Conservation (phyloP, 106 monocot species). For the Narthecium ossifragum region DNA sequence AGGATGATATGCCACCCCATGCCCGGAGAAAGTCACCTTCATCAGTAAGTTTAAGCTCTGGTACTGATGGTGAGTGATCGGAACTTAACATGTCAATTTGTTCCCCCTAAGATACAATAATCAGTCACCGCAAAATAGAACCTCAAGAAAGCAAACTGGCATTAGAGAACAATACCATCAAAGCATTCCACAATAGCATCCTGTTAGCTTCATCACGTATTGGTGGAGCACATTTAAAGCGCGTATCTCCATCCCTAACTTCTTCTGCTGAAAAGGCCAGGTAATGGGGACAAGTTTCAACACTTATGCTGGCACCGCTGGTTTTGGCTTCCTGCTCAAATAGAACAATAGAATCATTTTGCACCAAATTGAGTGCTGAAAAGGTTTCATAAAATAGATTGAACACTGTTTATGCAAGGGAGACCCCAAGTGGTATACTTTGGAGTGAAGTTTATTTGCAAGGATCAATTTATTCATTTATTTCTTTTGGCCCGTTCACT, state of each 20-base stretch:
- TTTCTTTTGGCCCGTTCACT: too few species aligned
- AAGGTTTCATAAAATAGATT: too few species aligned
- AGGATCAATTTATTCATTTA: too few species aligned
- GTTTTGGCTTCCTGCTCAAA: constrained; percentile 80
- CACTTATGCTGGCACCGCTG: constrained; percentile 71
- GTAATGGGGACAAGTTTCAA: constrained; percentile 98
- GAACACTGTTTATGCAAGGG: too few species aligned
- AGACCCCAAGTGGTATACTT: too few species aligned
- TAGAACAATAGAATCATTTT: too few species aligned
- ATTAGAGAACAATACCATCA: constrained; percentile 42
- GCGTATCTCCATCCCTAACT: constrained; percentile 80
- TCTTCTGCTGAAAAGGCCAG: constrained; percentile 86
- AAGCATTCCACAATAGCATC: constrained; percentile 65
- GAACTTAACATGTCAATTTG: constrained; percentile 94
- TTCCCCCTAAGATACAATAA: constrained; percentile 40
- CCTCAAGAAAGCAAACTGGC: background rate
- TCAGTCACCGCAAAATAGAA: background rate
- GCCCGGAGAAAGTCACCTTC: constrained; percentile 90
- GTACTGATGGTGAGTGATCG: constrained; percentile 88
- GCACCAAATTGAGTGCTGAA: too few species aligned
- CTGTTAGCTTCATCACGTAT: constrained; percentile 79
- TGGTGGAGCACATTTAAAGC: constrained; percentile 95
- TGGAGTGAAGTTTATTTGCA: too few species aligned
- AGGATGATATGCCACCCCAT: constrained; percentile 97
- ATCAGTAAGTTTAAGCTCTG: constrained; percentile 77